Base-by-base conservation (phyloP, 1,284 basidiomycete species). In the Apiotrichum siamense region DNA sequence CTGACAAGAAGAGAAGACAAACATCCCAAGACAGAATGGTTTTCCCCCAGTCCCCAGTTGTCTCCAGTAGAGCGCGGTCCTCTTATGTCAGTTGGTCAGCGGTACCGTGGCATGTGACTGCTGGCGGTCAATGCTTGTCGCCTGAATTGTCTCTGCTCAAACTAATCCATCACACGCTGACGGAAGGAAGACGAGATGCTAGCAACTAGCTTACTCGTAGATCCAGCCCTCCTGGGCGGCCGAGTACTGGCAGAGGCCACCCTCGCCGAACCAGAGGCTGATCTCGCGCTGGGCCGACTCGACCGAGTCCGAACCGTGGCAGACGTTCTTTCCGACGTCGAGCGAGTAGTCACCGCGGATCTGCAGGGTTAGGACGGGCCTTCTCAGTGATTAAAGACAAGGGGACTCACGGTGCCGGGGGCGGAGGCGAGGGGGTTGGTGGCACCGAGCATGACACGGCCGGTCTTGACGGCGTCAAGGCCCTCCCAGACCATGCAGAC, bases 401-500 rank as follows among this genome's bases (percentile, higher is more conserved):
- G 47, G 29, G 55, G 50, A 50, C 46, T 38, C 43, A 50, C 52
- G 57, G 53, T 55, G 86, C 91, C 91, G 62, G 89, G 83, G 59
- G 83, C 79, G 59, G 93, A 97, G 47, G 81, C 82, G 58, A 97
- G 83, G 55, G 94, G 96, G 85, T 98, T 97, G 73, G 96, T 97
- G 44, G 91, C 85, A 72, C 94, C 92, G 66, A 98, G 87, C 84
- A 97, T 91, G 74, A 76, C 81, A 77, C 92, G 90, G 65, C 92
- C 92, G 58, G 88, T 91, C 70, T 94, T 94, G 80, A 96, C 91
- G 63, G 89, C 90, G 73, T 96, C 90, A 67, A 93, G 85, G 65
- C 94, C 94, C 78, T 97, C 82, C 83, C 91, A 97, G 68, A 94
- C 94, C 84, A 97, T 96, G 69, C 82, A 88, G 68, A 96, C 86